Evolutionary conservation across 75 land plant species (phyloP).

Genomic region (Cupressus sempervirens): DNA sequence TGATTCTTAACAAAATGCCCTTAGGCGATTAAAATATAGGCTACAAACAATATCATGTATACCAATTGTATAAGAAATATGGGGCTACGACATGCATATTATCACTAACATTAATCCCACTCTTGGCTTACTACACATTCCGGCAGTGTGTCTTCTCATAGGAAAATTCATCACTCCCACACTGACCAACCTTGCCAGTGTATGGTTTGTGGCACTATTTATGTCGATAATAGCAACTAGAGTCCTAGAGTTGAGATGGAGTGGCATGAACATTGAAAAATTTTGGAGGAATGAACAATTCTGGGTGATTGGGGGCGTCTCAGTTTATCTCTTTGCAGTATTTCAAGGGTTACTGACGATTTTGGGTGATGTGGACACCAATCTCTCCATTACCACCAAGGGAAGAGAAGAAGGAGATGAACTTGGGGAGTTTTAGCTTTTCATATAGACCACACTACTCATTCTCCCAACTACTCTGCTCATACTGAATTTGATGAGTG

Average conservation of each 20-base stretch:
- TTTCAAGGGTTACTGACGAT: slow-evolving; percentile 89
- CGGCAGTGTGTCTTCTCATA: slow-evolving; percentile 79
- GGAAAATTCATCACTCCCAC: slow-evolving; percentile 87
- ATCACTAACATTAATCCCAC: slow-evolving; percentile 80
- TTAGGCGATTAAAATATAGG: no score
- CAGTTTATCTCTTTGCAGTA: slow-evolving; percentile 80
- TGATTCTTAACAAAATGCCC: no score
- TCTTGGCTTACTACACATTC: slow-evolving; percentile 81
- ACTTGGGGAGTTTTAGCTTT: slow-evolving; percentile 83
- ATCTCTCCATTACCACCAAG: slow-evolving; percentile 83
- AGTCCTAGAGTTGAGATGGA: no score
- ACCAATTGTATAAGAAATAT: no score
- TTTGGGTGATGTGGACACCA: slow-evolving; percentile 74
- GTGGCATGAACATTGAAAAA: no score
- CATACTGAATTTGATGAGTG: slow-evolving; percentile 88
- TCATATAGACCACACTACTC: slow-evolving; percentile 92
- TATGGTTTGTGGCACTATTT: no score
- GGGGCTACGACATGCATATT: no score
- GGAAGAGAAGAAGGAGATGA: slow-evolving; percentile 59
- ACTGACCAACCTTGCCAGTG: no score
- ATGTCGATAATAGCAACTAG: no score
- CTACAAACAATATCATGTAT: no score
- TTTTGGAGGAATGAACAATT: slow-evolving; percentile 92
- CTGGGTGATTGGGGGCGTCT: slow-evolving; percentile 90
- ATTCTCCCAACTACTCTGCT: slow-evolving; percentile 91